These are phyloP conservation scores for Cladosporium sp. DNA, from an alignment of 2,329 filamentous ascomycete genomes.

Conservation along the genomic window DNA sequence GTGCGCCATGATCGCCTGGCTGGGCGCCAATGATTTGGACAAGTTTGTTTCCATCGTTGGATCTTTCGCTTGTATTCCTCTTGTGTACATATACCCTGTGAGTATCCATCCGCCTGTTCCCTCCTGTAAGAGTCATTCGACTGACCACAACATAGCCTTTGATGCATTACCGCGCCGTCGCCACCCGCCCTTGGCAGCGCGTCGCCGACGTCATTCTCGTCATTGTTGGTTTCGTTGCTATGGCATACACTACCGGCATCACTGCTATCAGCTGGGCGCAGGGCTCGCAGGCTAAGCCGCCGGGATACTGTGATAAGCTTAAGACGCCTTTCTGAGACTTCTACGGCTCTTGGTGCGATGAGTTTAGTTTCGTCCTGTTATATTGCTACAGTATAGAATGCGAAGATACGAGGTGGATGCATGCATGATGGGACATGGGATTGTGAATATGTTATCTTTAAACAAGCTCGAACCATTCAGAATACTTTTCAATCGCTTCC, in stretches of 20 bases:
- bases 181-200: slow-evolving; percentile 63
- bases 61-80: slow-evolving; percentile 94
- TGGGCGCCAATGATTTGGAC: slow-evolving; percentile 86
- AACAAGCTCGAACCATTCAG: no score
- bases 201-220: slow-evolving; percentile 71
- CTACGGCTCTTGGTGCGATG: not conserved
- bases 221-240: slow-evolving; percentile 77
- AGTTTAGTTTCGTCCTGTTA: not conserved
- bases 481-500: no score
- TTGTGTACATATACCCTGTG: slow-evolving; percentile 97
- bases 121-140: not conserved
- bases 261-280: slow-evolving; percentile 84
- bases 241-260: slow-evolving; percentile 85
- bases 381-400: not conserved
- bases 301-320: slow-evolving; percentile 59
- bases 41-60: slow-evolving; percentile 97
- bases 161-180: slow-evolving; percentile 80
- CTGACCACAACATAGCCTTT: slow-evolving; percentile 61
- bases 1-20: slow-evolving; percentile 85
- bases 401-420: not conserved
- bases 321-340: slow-evolving; percentile 3
- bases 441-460: not conserved
- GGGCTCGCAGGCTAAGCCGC: slow-evolving; percentile 47
- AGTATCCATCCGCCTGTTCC: slow-evolving; percentile 42
- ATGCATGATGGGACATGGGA: not conserved